A percentile compares a stretch with the other conserved stretches of the same genome.
phyloP scores from a whole-genome alignment of 371 early-diverging fungal genomes.

The Mucor circinelloides region DNA sequence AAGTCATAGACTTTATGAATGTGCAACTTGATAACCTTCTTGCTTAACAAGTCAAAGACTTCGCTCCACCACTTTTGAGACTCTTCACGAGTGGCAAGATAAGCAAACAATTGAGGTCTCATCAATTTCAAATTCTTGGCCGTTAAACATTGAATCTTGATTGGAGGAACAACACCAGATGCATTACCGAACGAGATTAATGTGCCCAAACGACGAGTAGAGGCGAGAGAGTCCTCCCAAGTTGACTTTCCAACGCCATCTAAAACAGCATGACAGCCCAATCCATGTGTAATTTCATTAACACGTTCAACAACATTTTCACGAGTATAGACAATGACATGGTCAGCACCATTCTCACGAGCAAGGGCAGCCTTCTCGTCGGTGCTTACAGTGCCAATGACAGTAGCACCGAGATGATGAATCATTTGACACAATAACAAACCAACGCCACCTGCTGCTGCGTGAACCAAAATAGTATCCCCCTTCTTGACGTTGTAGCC shows the following conservation, averaged over 20 bases:
- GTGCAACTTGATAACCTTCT: conserved; percentile 61
- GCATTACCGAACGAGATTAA: conserved; percentile 94
- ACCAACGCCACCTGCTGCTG: conserved; percentile 93
- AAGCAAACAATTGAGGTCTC: conserved; percentile 78
- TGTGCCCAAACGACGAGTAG: conserved; percentile 77
- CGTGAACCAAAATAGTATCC: conserved; percentile 82
- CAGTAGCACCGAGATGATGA: conserved; percentile 80
- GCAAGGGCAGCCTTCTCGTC: conserved; percentile 81
- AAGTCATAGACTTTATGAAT: conserved; percentile 79
- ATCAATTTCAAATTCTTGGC: conserved; percentile 77
- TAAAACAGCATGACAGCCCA: conserved; percentile 85
- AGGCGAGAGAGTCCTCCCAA: conserved; percentile 75
- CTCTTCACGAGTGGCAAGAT: conserved; percentile 73
- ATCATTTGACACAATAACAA: conserved; percentile 74
- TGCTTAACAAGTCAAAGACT: conserved; percentile 58
- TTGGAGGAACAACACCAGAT: conserved; percentile 81
- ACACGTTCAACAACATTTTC: conserved; percentile 72
- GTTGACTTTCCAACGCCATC: conserved; percentile 94
- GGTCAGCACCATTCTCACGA: conserved; percentile 73
- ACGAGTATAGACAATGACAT: conserved; percentile 75
- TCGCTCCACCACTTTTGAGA: conserved; percentile 62
- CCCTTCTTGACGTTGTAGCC: conserved; percentile 76
- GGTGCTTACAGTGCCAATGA: conserved; percentile 89
- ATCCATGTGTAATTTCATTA: conserved; percentile 71
- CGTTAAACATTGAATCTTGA: conserved; percentile 67